Conservation (phyloP, 2,329 filamentous ascomycete species). For the Fusarium nurragi region DNA sequence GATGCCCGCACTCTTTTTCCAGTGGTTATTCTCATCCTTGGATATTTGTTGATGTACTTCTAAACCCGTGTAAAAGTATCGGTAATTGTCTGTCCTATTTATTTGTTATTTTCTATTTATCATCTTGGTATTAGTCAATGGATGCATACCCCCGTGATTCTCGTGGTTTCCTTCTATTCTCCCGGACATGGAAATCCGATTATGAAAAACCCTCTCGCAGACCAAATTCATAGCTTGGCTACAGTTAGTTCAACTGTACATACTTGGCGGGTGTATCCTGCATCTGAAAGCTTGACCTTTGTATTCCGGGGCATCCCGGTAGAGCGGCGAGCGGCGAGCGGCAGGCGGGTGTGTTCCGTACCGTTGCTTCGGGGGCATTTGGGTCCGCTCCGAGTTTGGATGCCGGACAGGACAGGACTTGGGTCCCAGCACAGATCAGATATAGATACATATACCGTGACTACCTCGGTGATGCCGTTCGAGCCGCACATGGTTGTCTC, state of each 20-base stretch:
- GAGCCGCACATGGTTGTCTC: not conserved
- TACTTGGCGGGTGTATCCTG: slow-evolving; percentile 21
- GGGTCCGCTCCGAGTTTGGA: slow-evolving; percentile 8
- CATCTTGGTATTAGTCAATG: not conserved
- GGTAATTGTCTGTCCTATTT: not conserved
- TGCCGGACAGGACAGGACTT: slow-evolving; percentile 5
- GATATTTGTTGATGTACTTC: not conserved
- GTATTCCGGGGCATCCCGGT: slow-evolving; percentile 35
- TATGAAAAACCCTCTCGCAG: not conserved
- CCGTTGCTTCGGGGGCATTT: slow-evolving; percentile 25
- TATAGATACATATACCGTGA: not conserved
- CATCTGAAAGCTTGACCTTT: slow-evolving; percentile 19
- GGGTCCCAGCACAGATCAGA: slow-evolving; percentile 2
- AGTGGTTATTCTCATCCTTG: not conserved
- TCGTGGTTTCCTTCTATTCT: not conserved
- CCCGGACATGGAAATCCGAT: slow-evolving; percentile 1
- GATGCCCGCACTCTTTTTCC: not conserved
- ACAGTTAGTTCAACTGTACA: slow-evolving; percentile 10
- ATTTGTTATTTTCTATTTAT: not conserved
- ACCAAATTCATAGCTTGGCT: not conserved
- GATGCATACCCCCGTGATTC: not conserved
- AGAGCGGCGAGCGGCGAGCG: slow-evolving; percentile 22
- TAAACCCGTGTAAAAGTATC: not conserved
- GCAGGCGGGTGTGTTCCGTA: slow-evolving; percentile 29
- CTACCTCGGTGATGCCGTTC: slow-evolving; percentile 19